Evolutionary conservation across 805 yeast genomes (phyloP).

Genomic region (Zygosaccharomyces kombuchaensis): DNA sequence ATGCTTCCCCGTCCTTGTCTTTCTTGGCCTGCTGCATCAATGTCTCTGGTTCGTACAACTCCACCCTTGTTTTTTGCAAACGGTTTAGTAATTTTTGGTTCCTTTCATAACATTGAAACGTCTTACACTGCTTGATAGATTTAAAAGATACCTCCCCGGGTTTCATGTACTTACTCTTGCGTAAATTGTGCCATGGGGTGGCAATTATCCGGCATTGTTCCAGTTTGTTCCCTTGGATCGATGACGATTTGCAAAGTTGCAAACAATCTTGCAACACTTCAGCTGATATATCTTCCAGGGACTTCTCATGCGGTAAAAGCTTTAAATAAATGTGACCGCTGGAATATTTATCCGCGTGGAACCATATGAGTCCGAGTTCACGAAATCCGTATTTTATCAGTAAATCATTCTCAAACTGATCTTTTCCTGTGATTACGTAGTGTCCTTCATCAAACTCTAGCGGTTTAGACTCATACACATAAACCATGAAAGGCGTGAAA

Average conservation of each 20-base stretch:
- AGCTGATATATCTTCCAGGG: conserved; percentile 47
- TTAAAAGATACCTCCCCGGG: conserved; percentile 75
- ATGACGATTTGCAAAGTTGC: conserved; percentile 72
- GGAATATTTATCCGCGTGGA: conserved; percentile 72
- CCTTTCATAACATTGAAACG: conserved; percentile 49
- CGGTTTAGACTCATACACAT: conserved; percentile 27
- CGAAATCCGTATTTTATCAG: conserved; percentile 61
- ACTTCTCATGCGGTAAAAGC: conserved; percentile 42
- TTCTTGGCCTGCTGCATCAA: conserved; percentile 31
- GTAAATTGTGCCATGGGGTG: conserved; percentile 70
- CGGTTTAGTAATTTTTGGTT: conserved; percentile 59
- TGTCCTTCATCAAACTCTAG: conserved; percentile 17
- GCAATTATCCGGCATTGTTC: conserved; percentile 62
- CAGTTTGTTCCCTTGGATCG: conserved; percentile 69
- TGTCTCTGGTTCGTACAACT: conserved; percentile 37
- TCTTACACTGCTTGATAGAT: conserved; percentile 49
- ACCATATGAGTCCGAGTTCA: conserved; percentile 59
- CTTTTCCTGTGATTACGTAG: conserved; percentile 54
- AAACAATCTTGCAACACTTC: conserved; percentile 52
- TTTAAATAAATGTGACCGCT: conserved; percentile 75
- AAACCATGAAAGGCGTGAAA: conserved; percentile 22
- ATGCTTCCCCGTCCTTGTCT: conserved; percentile 27
- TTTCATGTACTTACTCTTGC: conserved; percentile 66
- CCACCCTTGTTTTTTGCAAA: conserved; percentile 60
- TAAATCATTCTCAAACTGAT: conserved; percentile 64